Evolutionary conservation across 176 grass and related monocot genomes (phyloP).

Genomic region (Paspalum vaginatum): DNA sequence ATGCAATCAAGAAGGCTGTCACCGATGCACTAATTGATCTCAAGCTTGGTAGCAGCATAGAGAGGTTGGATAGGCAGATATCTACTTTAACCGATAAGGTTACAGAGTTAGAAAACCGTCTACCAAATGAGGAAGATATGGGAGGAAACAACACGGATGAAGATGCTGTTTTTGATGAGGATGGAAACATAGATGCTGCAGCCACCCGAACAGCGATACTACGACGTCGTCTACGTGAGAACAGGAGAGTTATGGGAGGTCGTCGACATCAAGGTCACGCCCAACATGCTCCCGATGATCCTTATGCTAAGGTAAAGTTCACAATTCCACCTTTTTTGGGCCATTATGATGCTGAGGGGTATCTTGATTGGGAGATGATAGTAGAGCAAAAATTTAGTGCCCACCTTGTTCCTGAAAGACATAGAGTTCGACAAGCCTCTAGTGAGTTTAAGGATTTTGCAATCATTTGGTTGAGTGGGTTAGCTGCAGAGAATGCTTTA

Average conservation of each 20-base stretch:
- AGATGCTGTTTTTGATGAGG: no score
- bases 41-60: no score
- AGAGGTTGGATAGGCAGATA: no score
- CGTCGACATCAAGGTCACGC: not conserved
- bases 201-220: not conserved
- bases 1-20: no score
- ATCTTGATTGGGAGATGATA: not conserved
- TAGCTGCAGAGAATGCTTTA: no score
- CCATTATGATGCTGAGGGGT: not conserved
- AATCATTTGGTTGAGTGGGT: not conserved
- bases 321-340: not conserved
- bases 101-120: no score
- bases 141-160: no score
- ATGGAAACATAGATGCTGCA: no score
- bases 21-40: no score
- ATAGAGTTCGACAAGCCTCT: not conserved
- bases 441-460: slow-evolving; percentile 1
- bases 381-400: not conserved
- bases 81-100: no score
- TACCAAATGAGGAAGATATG: no score
- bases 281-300: not conserved
- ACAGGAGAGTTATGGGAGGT: no score
- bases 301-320: not conserved
- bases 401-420: not conserved
- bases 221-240: not conserved